A percentile compares a stretch with the other conserved stretches of the same genome.
Evolutionary conservation across 306 rosid species (phyloP).

Genomic region (Castanopsis chinensis): DNA sequence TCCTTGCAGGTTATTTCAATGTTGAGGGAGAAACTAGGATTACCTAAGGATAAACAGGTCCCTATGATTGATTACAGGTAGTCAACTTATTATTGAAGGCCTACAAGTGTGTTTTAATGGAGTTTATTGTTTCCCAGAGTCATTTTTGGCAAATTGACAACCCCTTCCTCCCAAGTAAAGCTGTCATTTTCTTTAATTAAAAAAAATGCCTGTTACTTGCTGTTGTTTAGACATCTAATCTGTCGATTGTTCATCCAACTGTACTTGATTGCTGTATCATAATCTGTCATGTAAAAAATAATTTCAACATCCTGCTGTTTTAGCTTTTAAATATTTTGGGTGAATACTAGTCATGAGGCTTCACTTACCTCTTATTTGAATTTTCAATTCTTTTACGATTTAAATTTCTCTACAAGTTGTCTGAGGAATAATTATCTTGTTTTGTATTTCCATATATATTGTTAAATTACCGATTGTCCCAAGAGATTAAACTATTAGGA

Average conservation of each 20-base stretch:
- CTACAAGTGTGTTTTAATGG: slow-evolving; percentile 6
- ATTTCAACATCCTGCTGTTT: neutral
- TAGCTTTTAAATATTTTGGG: neutral
- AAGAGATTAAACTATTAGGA: too few species aligned
- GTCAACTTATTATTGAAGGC: slow-evolving; percentile 11
- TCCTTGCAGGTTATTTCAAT: slow-evolving; percentile 62
- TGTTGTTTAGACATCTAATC: neutral
- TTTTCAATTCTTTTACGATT: neutral
- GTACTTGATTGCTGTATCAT: neutral
- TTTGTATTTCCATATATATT: neutral
- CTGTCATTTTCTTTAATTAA: neutral
- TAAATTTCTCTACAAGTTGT: neutral
- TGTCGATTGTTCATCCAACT: neutral
- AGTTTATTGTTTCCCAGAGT: neutral
- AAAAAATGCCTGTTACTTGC: neutral
- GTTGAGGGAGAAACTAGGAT: slow-evolving; percentile 73
- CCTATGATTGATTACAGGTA: slow-evolving; percentile 84
- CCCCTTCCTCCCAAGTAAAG: neutral
- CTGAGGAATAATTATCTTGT: neutral
- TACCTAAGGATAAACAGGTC: slow-evolving; percentile 49
- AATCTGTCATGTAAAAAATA: neutral
- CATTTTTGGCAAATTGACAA: neutral
- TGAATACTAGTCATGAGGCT: neutral
- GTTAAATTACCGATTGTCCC: too few species aligned
- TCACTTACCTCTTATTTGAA: neutral